Conservation (phyloP, 495 filamentous ascomycete species). For the Aspergillus funiculosus region DNA sequence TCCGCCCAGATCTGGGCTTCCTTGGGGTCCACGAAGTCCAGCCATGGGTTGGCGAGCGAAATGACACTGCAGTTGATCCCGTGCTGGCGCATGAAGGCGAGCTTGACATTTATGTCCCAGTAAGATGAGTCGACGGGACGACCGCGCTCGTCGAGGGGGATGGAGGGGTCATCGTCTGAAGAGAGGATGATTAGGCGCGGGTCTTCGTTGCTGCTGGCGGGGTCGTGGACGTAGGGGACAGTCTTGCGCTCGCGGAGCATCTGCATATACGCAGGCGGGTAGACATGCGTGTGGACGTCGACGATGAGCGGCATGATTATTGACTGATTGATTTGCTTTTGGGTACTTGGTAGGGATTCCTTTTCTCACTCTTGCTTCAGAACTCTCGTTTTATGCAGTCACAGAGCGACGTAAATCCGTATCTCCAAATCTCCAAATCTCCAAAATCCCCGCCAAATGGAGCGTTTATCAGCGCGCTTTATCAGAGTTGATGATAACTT, state of each 20-base stretch:
- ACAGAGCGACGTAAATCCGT: neutral
- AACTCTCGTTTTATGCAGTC: too few species aligned
- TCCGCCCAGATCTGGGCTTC: constrained; percentile 58
- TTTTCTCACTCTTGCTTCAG: too few species aligned
- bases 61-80: constrained; percentile 76
- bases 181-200: constrained; percentile 76
- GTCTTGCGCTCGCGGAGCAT: constrained; percentile 68
- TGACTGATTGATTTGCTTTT: too few species aligned
- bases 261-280: constrained; percentile 75
- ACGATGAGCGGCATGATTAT: constrained; percentile 49
- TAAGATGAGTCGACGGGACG: constrained; percentile 73
- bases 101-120: constrained; percentile 63
- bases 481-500: constrained; percentile 4
- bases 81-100: constrained; percentile 84
- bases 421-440: neutral
- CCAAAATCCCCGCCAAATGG: too few species aligned
- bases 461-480: neutral
- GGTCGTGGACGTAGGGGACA: constrained; percentile 74
- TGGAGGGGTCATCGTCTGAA: constrained; percentile 53
- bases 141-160: constrained; percentile 49
- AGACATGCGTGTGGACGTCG: constrained; percentile 94
- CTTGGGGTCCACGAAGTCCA: constrained; percentile 68
- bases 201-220: constrained; percentile 49
- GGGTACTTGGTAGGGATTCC: too few species aligned
- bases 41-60: constrained; percentile 92